Base-by-base conservation (phyloP, 495 filamentous ascomycete species). In the Platismatia glauca region DNA sequence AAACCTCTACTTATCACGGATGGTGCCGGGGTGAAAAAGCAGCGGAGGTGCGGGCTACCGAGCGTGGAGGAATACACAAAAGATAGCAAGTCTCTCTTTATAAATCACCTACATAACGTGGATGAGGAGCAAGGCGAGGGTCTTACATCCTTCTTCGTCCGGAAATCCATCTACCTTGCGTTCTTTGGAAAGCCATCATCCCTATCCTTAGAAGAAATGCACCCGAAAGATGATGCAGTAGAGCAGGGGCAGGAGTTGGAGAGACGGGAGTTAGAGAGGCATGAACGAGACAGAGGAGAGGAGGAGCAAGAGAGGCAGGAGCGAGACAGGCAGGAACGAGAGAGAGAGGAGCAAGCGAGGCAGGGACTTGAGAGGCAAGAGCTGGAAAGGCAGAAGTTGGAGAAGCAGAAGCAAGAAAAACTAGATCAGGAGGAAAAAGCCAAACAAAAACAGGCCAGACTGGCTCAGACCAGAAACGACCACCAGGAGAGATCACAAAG, bases 201-300 rank as follows among this genome's bases (percentile, higher is more conserved):
- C 16, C 38, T 59, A 35, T 33, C 60, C 55, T 66, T 55, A 12
- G 50, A 33, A 55, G 50, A 55, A 55, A 31, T 55, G 24, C 50
- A 31, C 33, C 50, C 50, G 50, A 55, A 33, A 55, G 50, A 55
- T 55, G 50, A 31, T 55, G 8, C 27, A 55, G 33, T 27, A 55
- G 24, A 33, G 27, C 13, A 18, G n/a, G 50, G 50, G 50, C 50
- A 33, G 50, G 50, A 55, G 50, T 33, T 55, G 27, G 50, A 55
- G 50, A 55, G 24, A 33, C 27, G 20, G 50, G 24, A 55, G 18
- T 33, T 13, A 16, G 50, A 52, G 50, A 52, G 46, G 46, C 46
- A 52, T 11, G n/a, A 52, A 24, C 20, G 13, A 24, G 46, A 20
- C 7, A 52, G 18, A 29, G n/a, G 27, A 52, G 46, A 52, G 46